phyloP scores from a whole-genome alignment of 2,329 filamentous ascomycete species.

The Phialophora verrucosa region DNA sequence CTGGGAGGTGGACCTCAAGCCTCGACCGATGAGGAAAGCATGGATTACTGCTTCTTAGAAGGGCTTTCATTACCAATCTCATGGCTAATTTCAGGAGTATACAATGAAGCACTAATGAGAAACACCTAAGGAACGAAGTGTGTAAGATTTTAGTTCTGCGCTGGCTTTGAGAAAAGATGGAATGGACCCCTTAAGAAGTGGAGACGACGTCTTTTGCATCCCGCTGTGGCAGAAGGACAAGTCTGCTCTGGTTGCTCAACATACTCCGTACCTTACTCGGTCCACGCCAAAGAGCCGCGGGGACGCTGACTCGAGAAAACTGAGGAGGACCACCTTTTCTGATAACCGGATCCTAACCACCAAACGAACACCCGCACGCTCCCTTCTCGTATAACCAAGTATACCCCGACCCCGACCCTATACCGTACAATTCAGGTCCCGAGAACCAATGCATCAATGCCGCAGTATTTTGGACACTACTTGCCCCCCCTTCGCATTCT shows the following conservation, averaged over 20 bases:
- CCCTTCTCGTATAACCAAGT: not conserved
- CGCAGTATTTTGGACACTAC: conserved; percentile 11
- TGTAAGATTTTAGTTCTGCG: conserved; percentile 7
- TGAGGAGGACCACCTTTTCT: not conserved
- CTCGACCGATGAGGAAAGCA: not conserved
- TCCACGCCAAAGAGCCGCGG: not conserved
- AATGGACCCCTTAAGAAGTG: not conserved
- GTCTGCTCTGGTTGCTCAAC: not conserved
- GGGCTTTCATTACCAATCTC: not conserved
- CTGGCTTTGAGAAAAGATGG: conserved; percentile 1
- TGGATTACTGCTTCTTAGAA: not conserved
- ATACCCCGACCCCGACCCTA: conserved; percentile 2
- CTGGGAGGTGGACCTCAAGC: not conserved
- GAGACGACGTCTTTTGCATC: not conserved
- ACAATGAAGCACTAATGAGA: not conserved
- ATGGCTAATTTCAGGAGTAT: not conserved
- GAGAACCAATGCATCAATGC: not conserved
- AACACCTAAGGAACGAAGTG: not conserved
- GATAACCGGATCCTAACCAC: not conserved
- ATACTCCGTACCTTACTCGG: not conserved
- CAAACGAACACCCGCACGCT: not conserved
- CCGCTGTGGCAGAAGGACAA: not conserved
- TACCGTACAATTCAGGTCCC: conserved; percentile 13
- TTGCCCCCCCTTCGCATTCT: conserved; percentile 33
- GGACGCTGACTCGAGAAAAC: not conserved